Evolutionary conservation across 305 asterid species (phyloP), one percentile per base, ranked within the genome.

Genomic region (Fraxinus ornus): DNA sequence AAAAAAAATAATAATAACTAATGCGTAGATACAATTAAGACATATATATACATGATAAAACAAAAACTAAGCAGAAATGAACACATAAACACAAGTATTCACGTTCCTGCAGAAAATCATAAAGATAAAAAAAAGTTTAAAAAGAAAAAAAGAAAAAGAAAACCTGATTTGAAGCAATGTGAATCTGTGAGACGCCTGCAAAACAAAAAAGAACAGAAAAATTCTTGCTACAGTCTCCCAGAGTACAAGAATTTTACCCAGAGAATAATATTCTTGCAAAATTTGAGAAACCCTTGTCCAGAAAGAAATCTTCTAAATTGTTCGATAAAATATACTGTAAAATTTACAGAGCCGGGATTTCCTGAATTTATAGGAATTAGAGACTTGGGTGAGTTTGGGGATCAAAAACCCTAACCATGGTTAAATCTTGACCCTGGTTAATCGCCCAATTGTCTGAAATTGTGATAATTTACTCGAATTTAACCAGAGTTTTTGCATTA

Each of bases 361-460:
- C 62, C 60, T 52, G 75, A 81, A 55, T 81, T 81, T 55, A 47
- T 24, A 68, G 75, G n/a, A 68, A 28, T 19, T 10, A 24, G 52
- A 41, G n/a, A 39, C 13, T 22, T 52, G 28, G 7, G 47, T n/a
- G 8, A 8, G n/a, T 32, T 28, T 66, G 36, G 71, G 72, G 60
- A 68, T 17, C 10, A 32, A 81, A 75, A 75, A 57, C 84, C 66
- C 80, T 75, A 52, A 81, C 80, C 80, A 75, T 57, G 84, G 47
- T 75, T 81, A 75, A 64, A 15, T 37, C 30, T 57, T 75, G 26
- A 60, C 78, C 30, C 39, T 9, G 33, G 15, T 49, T 80, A 37
- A 33, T 62, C 5, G 30, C 7, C 15, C 2, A n/a, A 30, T 24
- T 64, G 30, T 79, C 76, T 41, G 55, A 15, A 44, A 3, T 1